Conservation (phyloP, 2,329 filamentous ascomycete genomes). For the Ilyonectria destructans region DNA sequence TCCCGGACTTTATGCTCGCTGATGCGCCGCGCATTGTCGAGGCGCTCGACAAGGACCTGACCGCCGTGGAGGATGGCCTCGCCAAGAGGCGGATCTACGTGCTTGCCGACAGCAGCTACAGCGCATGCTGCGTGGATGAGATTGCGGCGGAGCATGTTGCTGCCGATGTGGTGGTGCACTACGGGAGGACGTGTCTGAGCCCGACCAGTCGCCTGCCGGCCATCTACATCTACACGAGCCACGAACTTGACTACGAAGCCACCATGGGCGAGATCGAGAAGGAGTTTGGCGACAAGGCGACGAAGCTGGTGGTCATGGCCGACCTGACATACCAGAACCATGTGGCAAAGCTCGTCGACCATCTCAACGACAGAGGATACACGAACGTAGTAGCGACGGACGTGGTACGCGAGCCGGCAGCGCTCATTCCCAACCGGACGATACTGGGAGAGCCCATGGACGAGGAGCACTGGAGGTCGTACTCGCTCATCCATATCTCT, state of each 20-base stretch:
- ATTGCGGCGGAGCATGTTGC: slow-evolving; percentile 94
- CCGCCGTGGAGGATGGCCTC: slow-evolving; percentile 27
- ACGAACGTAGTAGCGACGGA: slow-evolving; percentile 77
- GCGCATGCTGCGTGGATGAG: slow-evolving; percentile 97
- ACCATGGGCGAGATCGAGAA: slow-evolving; percentile 74
- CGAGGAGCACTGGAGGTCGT: slow-evolving; percentile 70
- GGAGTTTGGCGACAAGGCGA: slow-evolving; percentile 76
- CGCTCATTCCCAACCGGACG: slow-evolving; percentile 87
- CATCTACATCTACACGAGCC: slow-evolving; percentile 90
- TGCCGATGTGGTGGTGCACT: slow-evolving; percentile 94
- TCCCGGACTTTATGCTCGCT: slow-evolving; percentile 91
- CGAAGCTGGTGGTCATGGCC: slow-evolving; percentile 85
- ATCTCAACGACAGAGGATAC: slow-evolving; percentile 78
- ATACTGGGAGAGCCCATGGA: slow-evolving; percentile 64
- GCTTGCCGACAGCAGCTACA: slow-evolving; percentile 95
- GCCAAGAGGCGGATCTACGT: slow-evolving; percentile 77
- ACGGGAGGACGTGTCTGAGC: slow-evolving; percentile 92
- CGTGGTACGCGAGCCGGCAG: slow-evolving; percentile 84
- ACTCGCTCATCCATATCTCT: slow-evolving; percentile 89
- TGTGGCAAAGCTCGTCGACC: slow-evolving; percentile 70
- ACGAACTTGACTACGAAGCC: slow-evolving; percentile 75
- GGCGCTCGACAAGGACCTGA: slow-evolving; percentile 57
- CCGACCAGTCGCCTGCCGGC: slow-evolving; percentile 91
- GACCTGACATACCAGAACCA: slow-evolving; percentile 91
- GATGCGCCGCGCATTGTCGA: slow-evolving; percentile 88